Conservation (phyloP, 2,329 filamentous ascomycete genomes). For the Plectosphaerella sp. region DNA sequence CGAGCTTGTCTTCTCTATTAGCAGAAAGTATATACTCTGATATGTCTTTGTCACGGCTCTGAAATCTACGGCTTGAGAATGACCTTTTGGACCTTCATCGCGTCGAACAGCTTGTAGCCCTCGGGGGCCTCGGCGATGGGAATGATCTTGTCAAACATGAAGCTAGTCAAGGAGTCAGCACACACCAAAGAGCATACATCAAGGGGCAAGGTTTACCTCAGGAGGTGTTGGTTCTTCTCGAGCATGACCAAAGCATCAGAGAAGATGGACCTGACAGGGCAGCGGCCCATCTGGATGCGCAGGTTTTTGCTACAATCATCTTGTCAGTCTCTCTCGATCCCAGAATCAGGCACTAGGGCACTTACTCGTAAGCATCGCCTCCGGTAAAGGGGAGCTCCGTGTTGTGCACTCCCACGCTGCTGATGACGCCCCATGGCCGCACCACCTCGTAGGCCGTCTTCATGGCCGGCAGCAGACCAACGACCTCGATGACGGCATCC, state of each 20-base stretch:
- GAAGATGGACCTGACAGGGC: constrained; percentile 69
- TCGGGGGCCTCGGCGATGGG: constrained; percentile 61
- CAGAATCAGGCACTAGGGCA: constrained; percentile 6
- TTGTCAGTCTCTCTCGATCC: too few relatives aligned
- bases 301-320: constrained; percentile 48
- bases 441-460: constrained; percentile 67
- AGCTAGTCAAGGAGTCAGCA: constrained; percentile 36
- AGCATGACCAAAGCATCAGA: constrained; percentile 59
- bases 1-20: too few relatives aligned
- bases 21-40: too few relatives aligned
- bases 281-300: constrained; percentile 70
- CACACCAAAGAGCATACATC: background rate
- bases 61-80: constrained; percentile 52
- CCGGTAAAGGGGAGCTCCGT: constrained; percentile 66
- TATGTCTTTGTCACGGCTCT: too few relatives aligned
- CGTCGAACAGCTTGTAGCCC: constrained; percentile 68
- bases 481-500: constrained; percentile 78
- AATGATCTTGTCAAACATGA: constrained; percentile 76
- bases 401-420: constrained; percentile 73
- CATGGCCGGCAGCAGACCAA: constrained; percentile 65
- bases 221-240: constrained; percentile 60
- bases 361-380: constrained; percentile 55
- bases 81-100: constrained; percentile 71
- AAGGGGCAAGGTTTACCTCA: constrained; percentile 44
- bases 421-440: constrained; percentile 68